These are phyloP conservation scores for Yarrowia sp. DNA, from an alignment of 805 yeast species.

Conservation along the genomic window DNA sequence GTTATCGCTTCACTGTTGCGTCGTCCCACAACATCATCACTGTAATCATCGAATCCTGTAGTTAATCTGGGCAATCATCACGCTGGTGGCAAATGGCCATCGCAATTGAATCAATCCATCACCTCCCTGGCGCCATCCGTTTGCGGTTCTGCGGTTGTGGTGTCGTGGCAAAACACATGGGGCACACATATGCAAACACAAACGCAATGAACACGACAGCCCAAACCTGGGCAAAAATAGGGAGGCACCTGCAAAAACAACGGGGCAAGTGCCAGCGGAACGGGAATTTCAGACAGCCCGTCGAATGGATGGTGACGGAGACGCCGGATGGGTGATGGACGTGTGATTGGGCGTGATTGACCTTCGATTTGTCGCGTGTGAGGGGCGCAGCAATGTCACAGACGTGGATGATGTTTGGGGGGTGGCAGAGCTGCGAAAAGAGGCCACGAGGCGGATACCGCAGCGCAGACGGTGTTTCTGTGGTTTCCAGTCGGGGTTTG, in stretches of 20 bases:
- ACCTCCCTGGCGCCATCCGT: constrained; percentile 15
- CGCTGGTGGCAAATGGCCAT: constrained; percentile 12
- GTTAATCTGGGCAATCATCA: constrained; percentile 11
- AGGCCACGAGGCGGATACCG: constrained; percentile 19
- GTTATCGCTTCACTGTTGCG: neutral
- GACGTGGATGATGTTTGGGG: constrained; percentile 21
- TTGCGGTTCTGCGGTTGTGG: constrained; percentile 19
- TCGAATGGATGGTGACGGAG: neutral
- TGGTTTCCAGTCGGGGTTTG: constrained; percentile 21
- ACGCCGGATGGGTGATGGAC: constrained; percentile 15
- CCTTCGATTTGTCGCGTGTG: constrained; percentile 34
- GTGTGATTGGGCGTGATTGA: constrained; percentile 26
- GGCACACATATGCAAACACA: constrained; percentile 38
- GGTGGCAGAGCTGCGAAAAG: neutral
- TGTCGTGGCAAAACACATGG: constrained; percentile 39
- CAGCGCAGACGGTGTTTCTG: neutral
- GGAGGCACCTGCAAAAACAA: constrained; percentile 10
- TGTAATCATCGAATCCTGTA: neutral
- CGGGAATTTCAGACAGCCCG: neutral
- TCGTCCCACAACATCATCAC: neutral
- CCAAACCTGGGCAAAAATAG: constrained; percentile 31
- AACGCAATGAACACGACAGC: constrained; percentile 36
- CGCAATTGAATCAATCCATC: constrained; percentile 38
- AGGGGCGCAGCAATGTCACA: constrained; percentile 39
- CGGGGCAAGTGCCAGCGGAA: neutral